A percentile compares a stretch with the other conserved stretches of the same genome.
Conservation (phyloP, 1,284 basidiomycete species). For the Moniliophthora roreri region DNA sequence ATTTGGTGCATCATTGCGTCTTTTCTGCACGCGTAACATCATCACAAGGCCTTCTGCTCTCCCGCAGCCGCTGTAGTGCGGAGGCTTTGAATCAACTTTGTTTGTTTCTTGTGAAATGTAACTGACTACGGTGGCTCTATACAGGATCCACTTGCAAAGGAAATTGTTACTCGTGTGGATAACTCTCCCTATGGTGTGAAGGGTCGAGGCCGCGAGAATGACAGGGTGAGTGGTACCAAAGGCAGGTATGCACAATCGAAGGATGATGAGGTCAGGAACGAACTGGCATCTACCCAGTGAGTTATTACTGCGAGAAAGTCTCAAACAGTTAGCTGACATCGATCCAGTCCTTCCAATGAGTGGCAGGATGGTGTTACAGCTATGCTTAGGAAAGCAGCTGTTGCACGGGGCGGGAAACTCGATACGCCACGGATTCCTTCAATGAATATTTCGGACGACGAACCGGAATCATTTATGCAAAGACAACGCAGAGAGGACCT, state of each 20-base stretch:
- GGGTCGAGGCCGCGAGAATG: conserved; percentile 49
- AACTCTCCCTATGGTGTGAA: conserved; percentile 73
- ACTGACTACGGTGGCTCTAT: neutral
- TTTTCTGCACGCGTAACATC: neutral
- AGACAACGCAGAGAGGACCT: neutral
- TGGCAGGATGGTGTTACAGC: conserved; percentile 71
- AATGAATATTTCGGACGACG: neutral
- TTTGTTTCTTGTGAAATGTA: neutral
- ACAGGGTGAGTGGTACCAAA: conserved; percentile 14
- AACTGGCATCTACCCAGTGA: conserved; percentile 14
- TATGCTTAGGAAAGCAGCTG: conserved; percentile 32
- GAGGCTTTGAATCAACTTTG: neutral
- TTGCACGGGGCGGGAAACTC: conserved; percentile 4
- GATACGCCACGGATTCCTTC: neutral
- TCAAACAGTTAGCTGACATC: neutral
- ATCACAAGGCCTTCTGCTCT: neutral
- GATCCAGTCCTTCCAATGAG: conserved; percentile 70
- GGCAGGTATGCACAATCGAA: conserved; percentile 11
- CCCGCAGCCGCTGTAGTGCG: neutral
- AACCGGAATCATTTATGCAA: neutral
- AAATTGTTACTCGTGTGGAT: conserved; percentile 76
- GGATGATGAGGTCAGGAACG: neutral
- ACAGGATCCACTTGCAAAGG: conserved; percentile 69
- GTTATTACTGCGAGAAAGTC: neutral
- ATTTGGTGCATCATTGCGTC: neutral